Conservation (phyloP, 2,329 filamentous ascomycete genomes). For the Drechslerella dactyloides region DNA sequence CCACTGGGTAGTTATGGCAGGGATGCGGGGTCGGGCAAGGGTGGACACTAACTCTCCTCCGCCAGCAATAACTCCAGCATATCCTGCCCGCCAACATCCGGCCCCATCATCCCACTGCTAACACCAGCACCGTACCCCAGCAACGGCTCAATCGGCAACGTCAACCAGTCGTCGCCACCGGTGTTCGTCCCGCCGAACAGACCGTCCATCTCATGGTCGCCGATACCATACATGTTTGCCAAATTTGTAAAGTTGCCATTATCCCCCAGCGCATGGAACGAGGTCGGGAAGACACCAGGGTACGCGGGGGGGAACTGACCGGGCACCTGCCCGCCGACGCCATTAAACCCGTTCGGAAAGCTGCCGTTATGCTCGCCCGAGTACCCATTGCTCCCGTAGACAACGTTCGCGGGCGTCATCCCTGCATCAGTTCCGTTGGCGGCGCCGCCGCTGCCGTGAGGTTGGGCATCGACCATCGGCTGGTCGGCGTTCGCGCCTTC, state of each 20-base stretch:
- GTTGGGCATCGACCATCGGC: constrained; percentile 44
- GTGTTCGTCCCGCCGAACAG: constrained; percentile 38
- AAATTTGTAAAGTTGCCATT: constrained; percentile 43
- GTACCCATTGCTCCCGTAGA: constrained; percentile 32
- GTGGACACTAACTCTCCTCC: constrained; percentile 35
- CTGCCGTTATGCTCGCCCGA: constrained; percentile 11
- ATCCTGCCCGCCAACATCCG: constrained; percentile 70
- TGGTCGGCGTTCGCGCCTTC: constrained; percentile 45
- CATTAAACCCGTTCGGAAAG: constrained; percentile 39
- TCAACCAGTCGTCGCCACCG: constrained; percentile 61
- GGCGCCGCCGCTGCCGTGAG: constrained; percentile 48
- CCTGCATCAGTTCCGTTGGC: constrained; percentile 33
- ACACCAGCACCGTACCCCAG: constrained; percentile 62
- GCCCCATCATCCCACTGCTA: constrained; percentile 63
- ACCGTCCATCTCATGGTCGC: constrained; percentile 44
- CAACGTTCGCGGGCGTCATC: constrained; percentile 33
- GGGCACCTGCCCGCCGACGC: constrained; percentile 10
- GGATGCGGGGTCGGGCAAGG: background rate
- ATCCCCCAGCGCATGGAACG: constrained; percentile 42
- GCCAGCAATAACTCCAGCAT: constrained; percentile 64
- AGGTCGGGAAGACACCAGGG: constrained; percentile 42
- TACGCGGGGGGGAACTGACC: constrained; percentile 35
- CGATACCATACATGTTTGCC: constrained; percentile 48
- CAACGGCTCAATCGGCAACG: constrained; percentile 63
- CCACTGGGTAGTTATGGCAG: no score